phyloP scores from a whole-genome alignment of 768 basidiomycete genomes.

The Zangia roseola region DNA sequence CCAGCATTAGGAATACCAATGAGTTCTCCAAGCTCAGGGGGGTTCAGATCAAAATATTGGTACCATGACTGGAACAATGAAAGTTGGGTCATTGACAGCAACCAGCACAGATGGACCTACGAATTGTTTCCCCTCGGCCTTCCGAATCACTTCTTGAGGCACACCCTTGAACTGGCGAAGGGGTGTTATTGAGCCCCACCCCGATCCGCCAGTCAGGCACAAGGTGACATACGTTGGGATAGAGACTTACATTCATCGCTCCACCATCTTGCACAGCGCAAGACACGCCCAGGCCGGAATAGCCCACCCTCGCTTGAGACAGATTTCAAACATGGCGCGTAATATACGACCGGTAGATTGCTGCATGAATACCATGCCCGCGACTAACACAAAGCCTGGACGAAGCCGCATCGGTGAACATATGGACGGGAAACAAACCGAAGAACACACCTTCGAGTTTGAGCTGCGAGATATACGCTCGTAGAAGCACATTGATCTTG shows the following conservation, averaged over 20 bases:
- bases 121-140: constrained; percentile 98
- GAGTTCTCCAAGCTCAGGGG: constrained; percentile 92
- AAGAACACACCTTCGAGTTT: constrained; percentile 72
- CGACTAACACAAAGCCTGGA: constrained; percentile 76
- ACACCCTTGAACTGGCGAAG: constrained; percentile 94
- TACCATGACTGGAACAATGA: constrained; percentile 74
- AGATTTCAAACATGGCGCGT: constrained; percentile 98
- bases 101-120: constrained; percentile 57
- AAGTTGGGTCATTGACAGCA: too few species aligned
- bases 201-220: constrained; percentile 27
- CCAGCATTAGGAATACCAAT: constrained; percentile 94
- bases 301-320: constrained; percentile 97
- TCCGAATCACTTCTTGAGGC: constrained; percentile 78
- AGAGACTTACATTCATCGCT: constrained; percentile 67
- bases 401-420: neutral
- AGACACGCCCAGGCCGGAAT: constrained; percentile 88
- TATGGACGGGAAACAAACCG: neutral
- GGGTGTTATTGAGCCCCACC: constrained; percentile 99
- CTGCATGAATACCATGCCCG: constrained; percentile 95
- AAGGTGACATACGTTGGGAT: neutral
- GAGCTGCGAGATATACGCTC: constrained; percentile 91
- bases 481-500: constrained; percentile 95
- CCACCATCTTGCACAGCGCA: constrained; percentile 95
- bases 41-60: constrained; percentile 90
- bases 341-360: constrained; percentile 97